Evolutionary conservation across 2,329 filamentous ascomycete genomes (phyloP), one percentile per base, ranked within the genome.

Genomic region (Didymella lethalis): DNA sequence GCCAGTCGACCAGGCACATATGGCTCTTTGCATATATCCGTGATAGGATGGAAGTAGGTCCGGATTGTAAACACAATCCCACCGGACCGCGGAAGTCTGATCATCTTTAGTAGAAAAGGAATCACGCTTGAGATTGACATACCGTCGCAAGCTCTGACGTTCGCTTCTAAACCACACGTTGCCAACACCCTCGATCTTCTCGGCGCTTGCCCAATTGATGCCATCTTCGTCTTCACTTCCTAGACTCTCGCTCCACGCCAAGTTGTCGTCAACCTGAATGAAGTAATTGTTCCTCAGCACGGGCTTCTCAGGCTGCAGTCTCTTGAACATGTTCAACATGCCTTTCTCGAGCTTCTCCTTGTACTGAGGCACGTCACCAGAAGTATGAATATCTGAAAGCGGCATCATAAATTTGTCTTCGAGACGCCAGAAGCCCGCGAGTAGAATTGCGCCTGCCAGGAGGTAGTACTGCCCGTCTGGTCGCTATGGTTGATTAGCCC

Each of bases 351-450:
- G 80, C 71, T 91, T 92, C 65, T 86, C 81, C 59, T 83, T 83
- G 80, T 84, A 93, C 46, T 88, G 87, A 0, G 91, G 90, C 0
- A 96, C 92, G 63, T 90, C 83, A 45, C 89, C 92, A 0, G 85
- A 88, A 0, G 88, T 92, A 77, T 96, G 92, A 66, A 96, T 93
- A 55, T 93, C 88, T 0, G 86, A 88, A 7, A 96, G 79, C 1
- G 84, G 82, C 91, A 95, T 93, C 25, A 90, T 89, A 70, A 89
- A 86, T 77, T 96, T 96, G 72, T 96, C 91, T 55, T 86, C 82
- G 0, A 96, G 81, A 2, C 90, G 85, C 92, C 92, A 96, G 81
- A 96, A 96, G 0, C 92, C 92, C 0, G 92, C 85, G 0, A 96
- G 83, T 2, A 95, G 81, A 57, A 95, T 88, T 0, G 89, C 84